These are phyloP conservation scores for Goffeauzyma gilvescens DNA, from an alignment of 768 basidiomycete genomes.

Conservation along the genomic window DNA sequence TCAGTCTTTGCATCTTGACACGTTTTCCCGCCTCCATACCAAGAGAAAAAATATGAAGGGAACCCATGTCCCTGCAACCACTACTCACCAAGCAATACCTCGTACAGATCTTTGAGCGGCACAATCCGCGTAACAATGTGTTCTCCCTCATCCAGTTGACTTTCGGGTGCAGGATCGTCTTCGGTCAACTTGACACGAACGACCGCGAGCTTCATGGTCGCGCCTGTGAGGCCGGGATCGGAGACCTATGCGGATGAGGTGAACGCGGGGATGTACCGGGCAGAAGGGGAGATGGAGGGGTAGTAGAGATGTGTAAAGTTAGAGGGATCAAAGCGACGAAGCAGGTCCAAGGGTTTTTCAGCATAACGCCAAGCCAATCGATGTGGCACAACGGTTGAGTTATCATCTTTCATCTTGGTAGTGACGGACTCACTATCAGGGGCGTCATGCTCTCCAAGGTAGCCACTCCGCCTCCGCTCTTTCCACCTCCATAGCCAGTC, in stretches of 20 bases:
- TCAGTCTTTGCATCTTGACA: background rate
- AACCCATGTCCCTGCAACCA: background rate
- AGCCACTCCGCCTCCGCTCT: constrained; percentile 32
- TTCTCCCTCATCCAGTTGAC: constrained; percentile 71
- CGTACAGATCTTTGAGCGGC: constrained; percentile 45
- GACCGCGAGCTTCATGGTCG: constrained; percentile 74
- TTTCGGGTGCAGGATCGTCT: constrained; percentile 38
- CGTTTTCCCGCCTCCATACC: background rate
- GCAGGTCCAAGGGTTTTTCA: too few relatives aligned
- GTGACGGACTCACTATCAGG: constrained; percentile 18
- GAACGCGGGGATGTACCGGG: background rate
- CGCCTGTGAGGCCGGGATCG: constrained; percentile 46
- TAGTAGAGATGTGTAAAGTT: too few relatives aligned
- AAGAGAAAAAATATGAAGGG: background rate
- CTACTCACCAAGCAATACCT: constrained; percentile 47
- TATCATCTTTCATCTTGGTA: too few relatives aligned
- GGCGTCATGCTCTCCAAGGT: constrained; percentile 33
- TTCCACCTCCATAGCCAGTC: constrained; percentile 46
- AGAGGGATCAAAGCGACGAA: too few relatives aligned
- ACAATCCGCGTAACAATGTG: constrained; percentile 57
- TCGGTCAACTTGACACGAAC: constrained; percentile 45
- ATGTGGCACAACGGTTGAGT: too few relatives aligned
- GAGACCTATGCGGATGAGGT: constrained; percentile 3
- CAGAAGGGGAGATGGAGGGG: too few relatives aligned
- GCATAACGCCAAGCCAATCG: too few relatives aligned